phyloP scores from a whole-genome alignment of 441 rosid species.

The Capsella rubella region DNA sequence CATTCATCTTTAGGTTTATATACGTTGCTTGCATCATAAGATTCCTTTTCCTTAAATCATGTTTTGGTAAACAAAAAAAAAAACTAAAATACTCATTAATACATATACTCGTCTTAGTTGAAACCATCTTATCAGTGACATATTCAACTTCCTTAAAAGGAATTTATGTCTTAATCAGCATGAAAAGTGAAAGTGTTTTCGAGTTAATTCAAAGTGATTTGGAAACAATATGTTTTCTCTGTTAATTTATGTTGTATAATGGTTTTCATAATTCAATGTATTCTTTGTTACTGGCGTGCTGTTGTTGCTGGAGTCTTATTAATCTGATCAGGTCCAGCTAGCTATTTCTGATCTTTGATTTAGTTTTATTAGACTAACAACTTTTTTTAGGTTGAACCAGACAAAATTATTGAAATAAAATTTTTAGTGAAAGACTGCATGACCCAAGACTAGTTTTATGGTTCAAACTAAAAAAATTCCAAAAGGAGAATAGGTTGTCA shows the following conservation, averaged over 20 bases:
- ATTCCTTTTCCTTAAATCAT: constrained; percentile 30
- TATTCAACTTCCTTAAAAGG: constrained; percentile 9
- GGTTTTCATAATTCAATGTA: neutral
- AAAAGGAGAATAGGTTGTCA: constrained; percentile 19
- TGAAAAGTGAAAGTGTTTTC: neutral
- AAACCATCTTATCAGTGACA: constrained; percentile 32
- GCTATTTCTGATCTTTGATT: constrained; percentile 25
- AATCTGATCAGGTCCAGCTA: constrained; percentile 31
- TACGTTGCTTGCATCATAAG: constrained; percentile 41
- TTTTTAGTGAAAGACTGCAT: constrained; percentile 29
- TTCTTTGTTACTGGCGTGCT: constrained; percentile 20
- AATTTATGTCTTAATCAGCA: constrained; percentile 35
- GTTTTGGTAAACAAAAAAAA: constrained; percentile 22
- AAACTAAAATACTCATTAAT: neutral
- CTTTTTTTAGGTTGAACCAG: constrained; percentile 5
- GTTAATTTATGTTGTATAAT: neutral
- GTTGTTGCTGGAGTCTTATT: neutral
- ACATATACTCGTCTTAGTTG: constrained; percentile 11
- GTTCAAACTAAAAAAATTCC: constrained; percentile 21
- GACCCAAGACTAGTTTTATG: constrained; percentile 28
- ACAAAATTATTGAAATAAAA: neutral
- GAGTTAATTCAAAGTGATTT: neutral
- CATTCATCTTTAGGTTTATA: constrained; percentile 25
- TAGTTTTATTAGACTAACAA: neutral
- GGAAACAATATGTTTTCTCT: neutral